phyloP scores from a whole-genome alignment of 225 moss, liverwort and hornwort species.

The Sphagnum tenellum region DNA sequence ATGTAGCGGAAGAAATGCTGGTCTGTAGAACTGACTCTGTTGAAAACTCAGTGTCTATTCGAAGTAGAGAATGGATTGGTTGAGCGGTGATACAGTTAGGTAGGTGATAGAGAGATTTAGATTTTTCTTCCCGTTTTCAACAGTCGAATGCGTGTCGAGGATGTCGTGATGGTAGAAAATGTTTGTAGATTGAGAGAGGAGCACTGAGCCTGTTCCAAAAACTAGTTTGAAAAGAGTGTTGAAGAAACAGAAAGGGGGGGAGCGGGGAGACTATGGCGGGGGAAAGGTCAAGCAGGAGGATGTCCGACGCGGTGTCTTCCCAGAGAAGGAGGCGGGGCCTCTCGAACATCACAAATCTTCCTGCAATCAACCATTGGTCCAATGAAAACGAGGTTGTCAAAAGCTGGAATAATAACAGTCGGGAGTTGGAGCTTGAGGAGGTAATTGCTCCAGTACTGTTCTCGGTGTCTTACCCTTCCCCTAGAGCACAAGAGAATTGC shows the following conservation, averaged over 20 bases:
- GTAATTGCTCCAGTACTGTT: slow-evolving; percentile 5
- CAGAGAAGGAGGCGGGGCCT: slow-evolving; percentile 26
- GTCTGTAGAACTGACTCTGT: too few relatives aligned
- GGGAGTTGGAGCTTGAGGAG: slow-evolving; percentile 42
- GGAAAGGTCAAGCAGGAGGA: slow-evolving; percentile 35
- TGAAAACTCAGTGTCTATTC: too few relatives aligned
- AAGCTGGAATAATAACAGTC: slow-evolving; percentile 20
- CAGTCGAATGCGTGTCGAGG: too few relatives aligned
- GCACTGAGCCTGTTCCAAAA: too few relatives aligned
- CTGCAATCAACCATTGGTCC: slow-evolving; percentile 30
- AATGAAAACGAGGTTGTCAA: slow-evolving; percentile 48
- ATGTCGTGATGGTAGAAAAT: too few relatives aligned
- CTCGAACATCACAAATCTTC: slow-evolving; percentile 47
- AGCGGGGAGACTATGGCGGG: slow-evolving; percentile 25
- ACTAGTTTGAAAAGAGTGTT: too few relatives aligned
- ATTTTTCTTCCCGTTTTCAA: too few relatives aligned
- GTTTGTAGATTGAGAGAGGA: too few relatives aligned
- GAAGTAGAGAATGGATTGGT: too few relatives aligned
- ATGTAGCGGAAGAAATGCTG: too few relatives aligned
- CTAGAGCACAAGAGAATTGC: background rate
- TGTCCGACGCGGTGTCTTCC: slow-evolving; percentile 22
- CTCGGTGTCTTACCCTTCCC: background rate
- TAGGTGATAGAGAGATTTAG: too few relatives aligned
- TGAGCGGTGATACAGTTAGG: too few relatives aligned
- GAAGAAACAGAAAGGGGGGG: background rate